Evolutionary conservation across 1,284 basidiomycete species (phyloP).

Genomic region (Ceratobasidium sp.): DNA sequence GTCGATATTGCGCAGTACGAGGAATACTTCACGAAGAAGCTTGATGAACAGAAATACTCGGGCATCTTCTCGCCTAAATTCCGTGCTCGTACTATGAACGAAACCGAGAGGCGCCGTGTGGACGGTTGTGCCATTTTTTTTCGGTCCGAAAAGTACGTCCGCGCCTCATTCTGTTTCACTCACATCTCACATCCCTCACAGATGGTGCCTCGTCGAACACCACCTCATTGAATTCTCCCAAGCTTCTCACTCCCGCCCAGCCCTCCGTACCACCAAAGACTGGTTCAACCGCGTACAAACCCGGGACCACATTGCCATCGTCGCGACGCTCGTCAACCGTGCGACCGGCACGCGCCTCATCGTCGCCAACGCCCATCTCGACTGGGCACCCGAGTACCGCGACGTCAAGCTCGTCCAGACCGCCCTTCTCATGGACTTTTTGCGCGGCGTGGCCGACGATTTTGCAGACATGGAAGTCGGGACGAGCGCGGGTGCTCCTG

Average conservation of each 20-base stretch:
- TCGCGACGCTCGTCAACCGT: constrained; percentile 90
- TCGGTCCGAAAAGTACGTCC: constrained; percentile 80
- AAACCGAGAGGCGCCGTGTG: constrained; percentile 87
- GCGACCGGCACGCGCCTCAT: constrained; percentile 89
- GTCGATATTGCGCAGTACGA: constrained; percentile 95
- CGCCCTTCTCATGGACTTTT: constrained; percentile 92
- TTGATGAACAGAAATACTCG: constrained; percentile 87
- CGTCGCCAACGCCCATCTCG: constrained; percentile 92
- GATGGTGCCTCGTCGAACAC: constrained; percentile 94
- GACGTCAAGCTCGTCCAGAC: constrained; percentile 99
- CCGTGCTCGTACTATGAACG: constrained; percentile 93
- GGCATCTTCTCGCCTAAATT: constrained; percentile 96
- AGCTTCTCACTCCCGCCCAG: constrained; percentile 91
- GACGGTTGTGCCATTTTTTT: constrained; percentile 99
- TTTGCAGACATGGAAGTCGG: constrained; percentile 71
- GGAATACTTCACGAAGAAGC: constrained; percentile 88
- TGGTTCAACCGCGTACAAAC: constrained; percentile 99
- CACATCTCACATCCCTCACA: constrained; percentile 59
- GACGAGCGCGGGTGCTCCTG: constrained; percentile 53
- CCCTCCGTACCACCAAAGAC: constrained; percentile 99
- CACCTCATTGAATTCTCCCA: constrained; percentile 96
- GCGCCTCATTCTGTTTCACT: background rate
- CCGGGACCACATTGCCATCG: constrained; percentile 94
- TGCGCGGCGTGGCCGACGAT: constrained; percentile 88
- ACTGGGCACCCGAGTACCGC: constrained; percentile 93